phyloP scores from a whole-genome alignment of 495 filamentous ascomycete species.

The Eremomyces bilateralis region DNA sequence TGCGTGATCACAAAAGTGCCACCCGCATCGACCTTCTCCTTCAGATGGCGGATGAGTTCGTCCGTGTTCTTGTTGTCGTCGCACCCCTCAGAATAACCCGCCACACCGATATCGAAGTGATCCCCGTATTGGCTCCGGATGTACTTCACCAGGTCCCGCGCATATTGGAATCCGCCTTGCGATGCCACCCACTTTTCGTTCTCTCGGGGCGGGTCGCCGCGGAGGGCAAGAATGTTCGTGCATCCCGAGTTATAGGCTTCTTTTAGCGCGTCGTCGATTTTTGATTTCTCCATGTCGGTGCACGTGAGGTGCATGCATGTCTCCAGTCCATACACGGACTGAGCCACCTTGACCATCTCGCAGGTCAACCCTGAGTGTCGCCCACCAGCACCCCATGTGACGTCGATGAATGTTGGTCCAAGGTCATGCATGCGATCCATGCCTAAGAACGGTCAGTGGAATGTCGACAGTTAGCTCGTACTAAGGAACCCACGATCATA shows the following conservation, averaged over 20 bases:
- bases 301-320: constrained; percentile 99
- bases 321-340: constrained; percentile 90
- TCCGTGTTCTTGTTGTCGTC: constrained; percentile 82
- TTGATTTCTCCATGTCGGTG: constrained; percentile 87
- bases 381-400: constrained; percentile 97
- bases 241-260: constrained; percentile 88
- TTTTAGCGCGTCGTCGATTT: constrained; percentile 70
- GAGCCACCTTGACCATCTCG: constrained; percentile 94
- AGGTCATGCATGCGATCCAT: constrained; percentile 97
- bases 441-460: constrained; percentile 10
- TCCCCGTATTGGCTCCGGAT: constrained; percentile 76
- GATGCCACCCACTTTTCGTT: constrained; percentile 81
- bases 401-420: constrained; percentile 87
- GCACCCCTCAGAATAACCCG: constrained; percentile 89
- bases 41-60: constrained; percentile 70
- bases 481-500: constrained; percentile 47
- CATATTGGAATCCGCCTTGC: constrained; percentile 73
- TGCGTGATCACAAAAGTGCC: constrained; percentile 89
- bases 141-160: constrained; percentile 80
- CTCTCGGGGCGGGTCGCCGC: constrained; percentile 88
- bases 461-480: no score
- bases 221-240: constrained; percentile 88
- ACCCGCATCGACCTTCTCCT: constrained; percentile 93
- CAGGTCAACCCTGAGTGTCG: constrained; percentile 75
- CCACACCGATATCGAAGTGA: constrained; percentile 96